phyloP scores from a whole-genome alignment of 805 yeast species.

The Metschnikowia aberdeeniae region DNA sequence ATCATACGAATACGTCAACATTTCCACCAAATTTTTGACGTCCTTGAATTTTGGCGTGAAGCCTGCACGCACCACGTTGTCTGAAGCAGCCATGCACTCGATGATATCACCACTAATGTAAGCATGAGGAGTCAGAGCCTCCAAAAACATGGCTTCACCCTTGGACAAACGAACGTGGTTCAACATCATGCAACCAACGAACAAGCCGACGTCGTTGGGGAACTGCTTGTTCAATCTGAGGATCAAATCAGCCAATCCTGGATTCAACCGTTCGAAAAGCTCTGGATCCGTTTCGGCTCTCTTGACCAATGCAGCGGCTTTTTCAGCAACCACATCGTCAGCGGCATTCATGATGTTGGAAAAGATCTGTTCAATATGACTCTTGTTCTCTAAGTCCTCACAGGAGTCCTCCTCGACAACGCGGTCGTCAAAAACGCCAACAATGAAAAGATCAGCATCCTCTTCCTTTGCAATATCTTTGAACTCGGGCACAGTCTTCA shows the following conservation, averaged over 20 bases:
- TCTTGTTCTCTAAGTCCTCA: slow-evolving; percentile 58
- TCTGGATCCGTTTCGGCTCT: slow-evolving; percentile 60
- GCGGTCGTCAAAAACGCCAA: slow-evolving; percentile 44
- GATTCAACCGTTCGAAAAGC: slow-evolving; percentile 45
- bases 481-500: slow-evolving; percentile 75
- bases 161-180: slow-evolving; percentile 78
- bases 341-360: slow-evolving; percentile 78
- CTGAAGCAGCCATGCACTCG: slow-evolving; percentile 99
- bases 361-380: slow-evolving; percentile 69
- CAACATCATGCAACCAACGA: slow-evolving; percentile 90
- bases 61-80: slow-evolving; percentile 97
- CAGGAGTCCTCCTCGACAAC: slow-evolving; percentile 36
- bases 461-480: slow-evolving; percentile 63
- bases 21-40: slow-evolving; percentile 79
- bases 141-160: slow-evolving; percentile 95
- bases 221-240: slow-evolving; percentile 80
- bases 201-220: slow-evolving; percentile 90
- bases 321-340: slow-evolving; percentile 50
- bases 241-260: slow-evolving; percentile 66
- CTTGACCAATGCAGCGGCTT: slow-evolving; percentile 62
- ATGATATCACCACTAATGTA: slow-evolving; percentile 95
- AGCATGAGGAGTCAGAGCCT: slow-evolving; percentile 98
- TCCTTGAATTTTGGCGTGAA: slow-evolving; percentile 99
- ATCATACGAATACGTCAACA: slow-evolving; percentile 86
- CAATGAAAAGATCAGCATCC: slow-evolving; percentile 49